Evolutionary conservation across 352 stramenopile genomes (phyloP).

Genomic region (Pythium aquatile): DNA sequence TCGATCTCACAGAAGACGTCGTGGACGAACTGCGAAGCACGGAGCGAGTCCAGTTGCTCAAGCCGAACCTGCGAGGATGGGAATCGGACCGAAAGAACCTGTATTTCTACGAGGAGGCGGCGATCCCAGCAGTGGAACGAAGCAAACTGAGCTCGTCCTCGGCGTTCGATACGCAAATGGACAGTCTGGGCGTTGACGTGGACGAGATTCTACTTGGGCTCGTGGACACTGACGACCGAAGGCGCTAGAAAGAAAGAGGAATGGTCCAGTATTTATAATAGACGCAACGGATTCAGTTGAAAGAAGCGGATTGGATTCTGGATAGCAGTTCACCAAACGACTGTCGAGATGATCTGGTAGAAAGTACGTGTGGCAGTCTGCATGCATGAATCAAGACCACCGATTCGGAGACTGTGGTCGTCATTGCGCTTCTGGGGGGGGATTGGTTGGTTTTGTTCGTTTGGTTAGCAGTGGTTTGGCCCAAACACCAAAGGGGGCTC

Average conservation of each 20-base stretch:
- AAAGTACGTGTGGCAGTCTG: background rate
- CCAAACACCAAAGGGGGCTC: background rate
- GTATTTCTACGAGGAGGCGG: slow-evolving; percentile 26
- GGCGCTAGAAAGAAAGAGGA: background rate
- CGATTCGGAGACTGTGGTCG: background rate
- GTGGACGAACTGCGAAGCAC: slow-evolving; percentile 15
- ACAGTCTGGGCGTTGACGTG: slow-evolving; percentile 15
- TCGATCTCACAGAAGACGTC: slow-evolving; percentile 28
- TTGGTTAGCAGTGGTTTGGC: background rate
- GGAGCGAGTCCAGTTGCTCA: slow-evolving; percentile 15
- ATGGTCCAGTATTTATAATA: background rate
- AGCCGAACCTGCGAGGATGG: slow-evolving; percentile 31
- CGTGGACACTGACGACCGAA: background rate
- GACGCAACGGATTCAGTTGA: background rate
- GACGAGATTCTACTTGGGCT: slow-evolving; percentile 18
- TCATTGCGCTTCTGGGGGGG: slow-evolving; percentile 21
- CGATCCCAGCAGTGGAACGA: background rate
- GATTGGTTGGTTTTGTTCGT: background rate
- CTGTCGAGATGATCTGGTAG: background rate
- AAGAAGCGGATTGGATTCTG: slow-evolving; percentile 30
- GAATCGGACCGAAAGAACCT: slow-evolving; percentile 34
- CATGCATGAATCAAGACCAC: slow-evolving; percentile 2
- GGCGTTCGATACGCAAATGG: slow-evolving; percentile 5
- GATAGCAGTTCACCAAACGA: slow-evolving; percentile 12
- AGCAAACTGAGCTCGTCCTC: background rate